A percentile compares a stretch with the other conserved stretches of the same genome.
Evolutionary conservation across 2,329 filamentous ascomycete genomes (phyloP).

Genomic region (Pseudocercospora ulei): DNA sequence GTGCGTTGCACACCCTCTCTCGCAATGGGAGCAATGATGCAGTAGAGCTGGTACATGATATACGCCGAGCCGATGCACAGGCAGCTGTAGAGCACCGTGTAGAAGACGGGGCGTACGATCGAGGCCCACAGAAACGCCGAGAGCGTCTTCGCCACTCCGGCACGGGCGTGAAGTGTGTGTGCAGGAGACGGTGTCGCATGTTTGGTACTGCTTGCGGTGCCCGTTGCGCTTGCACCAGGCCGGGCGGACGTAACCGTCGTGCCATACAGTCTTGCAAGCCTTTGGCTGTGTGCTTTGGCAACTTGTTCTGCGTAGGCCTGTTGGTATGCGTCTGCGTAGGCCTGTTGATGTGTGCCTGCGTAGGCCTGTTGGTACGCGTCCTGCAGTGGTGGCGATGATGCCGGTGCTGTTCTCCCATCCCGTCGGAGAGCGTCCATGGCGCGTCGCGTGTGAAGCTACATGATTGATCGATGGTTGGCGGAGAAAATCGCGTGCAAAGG

Average conservation of each 20-base stretch:
- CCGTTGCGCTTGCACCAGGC: not conserved
- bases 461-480: too few species aligned
- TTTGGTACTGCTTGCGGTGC: not conserved
- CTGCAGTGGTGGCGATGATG: conserved; percentile 1
- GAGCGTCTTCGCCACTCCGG: not conserved
- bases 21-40: not conserved
- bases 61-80: not conserved
- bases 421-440: too few species aligned
- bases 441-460: too few species aligned
- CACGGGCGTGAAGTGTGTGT: not conserved
- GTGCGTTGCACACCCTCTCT: not conserved
- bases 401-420: too few species aligned
- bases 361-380: conserved; percentile 4
- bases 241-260: not conserved
- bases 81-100: not conserved
- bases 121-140: not conserved
- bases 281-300: not conserved
- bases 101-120: conserved; percentile 2
- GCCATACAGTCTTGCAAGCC: conserved; percentile 2
- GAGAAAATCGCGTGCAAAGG: too few species aligned
- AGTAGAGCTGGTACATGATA: conserved; percentile 1
- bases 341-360: conserved; percentile 1
- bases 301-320: conserved; percentile 1
- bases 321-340: not conserved
- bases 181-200: not conserved